Evolutionary conservation across 2,329 filamentous ascomycete species (phyloP), one percentile per base, ranked within the genome.

Genomic region (Coniosporium tulheliwenetii): DNA sequence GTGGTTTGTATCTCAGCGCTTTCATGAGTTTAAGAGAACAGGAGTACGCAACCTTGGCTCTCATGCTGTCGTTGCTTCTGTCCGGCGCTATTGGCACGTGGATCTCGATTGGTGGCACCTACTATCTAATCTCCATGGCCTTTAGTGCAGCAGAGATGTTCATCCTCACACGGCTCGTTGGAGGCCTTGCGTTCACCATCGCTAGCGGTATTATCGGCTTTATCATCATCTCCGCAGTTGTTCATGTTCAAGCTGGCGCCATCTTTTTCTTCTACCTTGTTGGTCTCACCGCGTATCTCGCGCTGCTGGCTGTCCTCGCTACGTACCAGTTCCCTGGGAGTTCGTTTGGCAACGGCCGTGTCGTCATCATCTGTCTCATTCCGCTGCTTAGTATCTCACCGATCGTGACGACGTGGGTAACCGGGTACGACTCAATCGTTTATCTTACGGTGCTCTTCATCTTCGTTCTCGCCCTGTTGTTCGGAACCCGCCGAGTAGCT

Each of bases 101-200:
- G 73, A 75, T 78, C 34, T 72, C 72, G 5, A 74, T 71, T 42
- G 72, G 72, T 26, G 75, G 75, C 1, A 73, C 71, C 30, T 79
- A 77, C 53, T 79, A 79, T 46, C 64, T 78, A 5, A 62, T 67
- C 33, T 69, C 66, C 0, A 70, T 71, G 67, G 69, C 70, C 1
- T 73, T 72, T 45, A 65, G 67, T 1, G 68, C 67, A 1, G 66
- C 68, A 37, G 71, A 70, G 45, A 69, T 71, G 65, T 71, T 71
- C 43, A 63, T 72, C 9, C 56, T 71, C 14, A 69, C 66, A n/a
- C 59, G 68, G 10, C 50, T 69, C 12, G 60, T 70, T 42, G 65
- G 65, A 12, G 66, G 69, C 26, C 57, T 70, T 35, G 65, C 66
- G 3, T 65, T 70, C 43, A 66, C 64, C 2, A 52, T 73, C 36